Base-by-base conservation (phyloP, 2,329 filamentous ascomycete genomes). In the Fusarium sp. region DNA sequence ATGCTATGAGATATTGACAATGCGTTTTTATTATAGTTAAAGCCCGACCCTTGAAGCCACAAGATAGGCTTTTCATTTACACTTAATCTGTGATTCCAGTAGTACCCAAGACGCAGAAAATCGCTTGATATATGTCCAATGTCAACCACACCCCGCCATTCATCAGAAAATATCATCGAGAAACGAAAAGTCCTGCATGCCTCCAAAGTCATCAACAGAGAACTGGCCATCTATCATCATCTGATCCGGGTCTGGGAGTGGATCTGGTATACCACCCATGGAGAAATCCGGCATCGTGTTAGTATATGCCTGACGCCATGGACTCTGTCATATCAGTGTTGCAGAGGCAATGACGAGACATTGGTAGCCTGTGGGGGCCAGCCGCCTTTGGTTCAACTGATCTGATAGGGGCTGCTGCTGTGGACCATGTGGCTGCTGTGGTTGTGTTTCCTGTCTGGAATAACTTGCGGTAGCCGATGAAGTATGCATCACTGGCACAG, bases 201-300 rank as follows among this genome's bases (percentile, higher is more conserved):
- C 7, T 16, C 20, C 48, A 13, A 67, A 16, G 35, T 67, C 48
- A 13, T 32, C 48, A 5, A 39, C 37, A 39, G 64, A 39, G 13
- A 62, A 35, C 32, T 67, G 57, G 5, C 34, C n/a, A 57, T 62
- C 64, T 30, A 67, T 62, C 18, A 45, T 39, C 58, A 62, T 62
- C 14, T 52, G 45, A 56, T 67, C 59, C 4, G 45, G 16, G 23
- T 48, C 25, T 23, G 37, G 27, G 20, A 52, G 34, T 6, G 45
- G 20, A 23, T 62, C 64, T 9, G 37, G 20, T 9, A 62, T 50
- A 35, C 45, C 58, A 23, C 52, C 58, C 16, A 67, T 32, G n/a
- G 37, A 37, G 30, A 62, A 62, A 34, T 67, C 39, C 4, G 56
- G 45, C 9, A 62, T 34, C 16, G 34, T 18, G 23, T 20, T 13